Base-by-base conservation (phyloP, 768 basidiomycete genomes). In the Gymnopilus junonius region DNA sequence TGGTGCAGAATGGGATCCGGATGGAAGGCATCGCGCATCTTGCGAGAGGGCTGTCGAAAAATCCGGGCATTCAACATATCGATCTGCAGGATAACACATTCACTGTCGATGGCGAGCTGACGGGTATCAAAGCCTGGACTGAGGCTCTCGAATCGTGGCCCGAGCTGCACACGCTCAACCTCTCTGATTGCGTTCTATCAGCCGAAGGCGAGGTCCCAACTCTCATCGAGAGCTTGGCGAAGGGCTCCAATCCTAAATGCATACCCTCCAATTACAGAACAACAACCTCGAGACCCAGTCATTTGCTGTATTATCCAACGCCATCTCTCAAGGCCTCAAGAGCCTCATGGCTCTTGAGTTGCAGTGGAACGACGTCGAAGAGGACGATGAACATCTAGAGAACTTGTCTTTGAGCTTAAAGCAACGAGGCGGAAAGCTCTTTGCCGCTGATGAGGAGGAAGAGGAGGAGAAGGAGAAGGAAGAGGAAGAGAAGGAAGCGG, bases 1-100 rank as follows among this genome's bases (percentile, higher is more conserved):
- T 99, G 89, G 92, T 93, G n/a, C 96, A 99, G 81, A 98, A 99
- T 71, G 97, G 97, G 4, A 98, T 99, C 69, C 84, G 95, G 66
- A 93, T 93, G 89, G 90, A 90, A 61, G 97, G 97, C 4, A 91
- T 97, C 71, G 84, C 83, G 8, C 85, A 87, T 11, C 85, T 99
- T 23, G 92, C 93, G 5, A 73, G 76, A 23, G 97, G 95, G 4
- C 76, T 99, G 32, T 75, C 87, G 12, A 81, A 88, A 59, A 91
- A 90, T 73, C 77, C 82, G 2, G 77, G 81, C 42, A 79, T 99
- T 55, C 81, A 87, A 70, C 78, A 88, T 66, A 84, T 99, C 70
- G 95, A 99, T 82, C 78, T 99, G 51, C 95, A 98, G 76, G 97
- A 99, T 76, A 93, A 94, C 71, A 90, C 91, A 0, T 91, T 93